Conservation (phyloP, 202 grass and related monocot species). For the Hordeum pubiflorum region DNA sequence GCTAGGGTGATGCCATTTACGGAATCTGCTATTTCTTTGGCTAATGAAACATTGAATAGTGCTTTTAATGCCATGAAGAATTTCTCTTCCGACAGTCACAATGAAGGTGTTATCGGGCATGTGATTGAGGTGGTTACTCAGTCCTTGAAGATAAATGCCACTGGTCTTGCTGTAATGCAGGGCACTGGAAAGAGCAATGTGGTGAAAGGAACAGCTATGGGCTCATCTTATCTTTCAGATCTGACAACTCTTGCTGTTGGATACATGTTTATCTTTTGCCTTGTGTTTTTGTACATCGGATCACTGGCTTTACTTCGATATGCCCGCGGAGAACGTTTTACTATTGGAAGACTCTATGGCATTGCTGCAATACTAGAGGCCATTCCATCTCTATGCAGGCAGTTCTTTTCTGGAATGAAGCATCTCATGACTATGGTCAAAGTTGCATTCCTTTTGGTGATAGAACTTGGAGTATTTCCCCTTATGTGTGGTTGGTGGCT, state of each 20-base stretch:
- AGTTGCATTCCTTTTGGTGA: constrained; percentile 91
- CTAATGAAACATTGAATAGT: constrained; percentile 81
- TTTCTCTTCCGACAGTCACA: constrained; percentile 61
- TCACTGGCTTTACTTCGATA: constrained; percentile 86
- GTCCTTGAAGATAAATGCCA: constrained; percentile 80
- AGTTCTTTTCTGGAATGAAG: constrained; percentile 80
- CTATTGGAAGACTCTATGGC: constrained; percentile 82
- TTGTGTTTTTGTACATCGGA: constrained; percentile 79
- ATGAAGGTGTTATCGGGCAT: constrained; percentile 64
- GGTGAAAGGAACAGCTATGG: constrained; percentile 49
- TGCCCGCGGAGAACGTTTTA: constrained; percentile 73
- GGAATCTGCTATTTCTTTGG: constrained; percentile 70
- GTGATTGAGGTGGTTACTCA: constrained; percentile 69
- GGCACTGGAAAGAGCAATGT: constrained; percentile 33
- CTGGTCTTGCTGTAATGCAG: constrained; percentile 49
- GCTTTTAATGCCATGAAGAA: constrained; percentile 78
- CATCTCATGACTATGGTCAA: constrained; percentile 97
- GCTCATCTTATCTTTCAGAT: constrained; percentile 85
- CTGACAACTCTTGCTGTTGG: constrained; percentile 84
- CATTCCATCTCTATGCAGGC: constrained; percentile 84
- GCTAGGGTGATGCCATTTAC: constrained; percentile 72
- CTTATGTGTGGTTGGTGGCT: constrained; percentile 99
- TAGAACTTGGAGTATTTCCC: constrained; percentile 94
- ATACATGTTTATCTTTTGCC: constrained; percentile 76
- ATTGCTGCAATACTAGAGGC: constrained; percentile 68